Evolutionary conservation across 176 grass and related monocot species (phyloP), one percentile per base, ranked within the genome.

Genomic region (Triticum monococcum): DNA sequence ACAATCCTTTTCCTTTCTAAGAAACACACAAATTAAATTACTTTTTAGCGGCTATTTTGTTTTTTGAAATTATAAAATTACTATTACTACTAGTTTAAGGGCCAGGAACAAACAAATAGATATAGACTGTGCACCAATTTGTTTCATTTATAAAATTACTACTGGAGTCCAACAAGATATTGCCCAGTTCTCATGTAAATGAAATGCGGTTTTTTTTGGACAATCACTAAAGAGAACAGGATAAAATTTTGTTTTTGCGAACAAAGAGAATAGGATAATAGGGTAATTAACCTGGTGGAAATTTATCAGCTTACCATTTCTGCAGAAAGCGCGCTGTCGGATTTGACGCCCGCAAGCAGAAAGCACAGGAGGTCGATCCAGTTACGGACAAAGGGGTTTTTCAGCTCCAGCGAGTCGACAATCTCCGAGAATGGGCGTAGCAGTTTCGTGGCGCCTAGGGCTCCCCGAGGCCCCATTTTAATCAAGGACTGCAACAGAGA

Each of bases 281-380:
- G 4, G 30, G 82, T 87, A 74, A 40, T 31, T 59, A 61, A 83
- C 66, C 7, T 65, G 63, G 30, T 57, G 37, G 26, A 88, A 77
- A 73, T 88, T 22, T 30, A 9, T 75, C 57, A 86, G 83, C 84
- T 95, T 87, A 98, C 96, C 75, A 95, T 92, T 98, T 98, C 96
- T 72, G 96, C 93, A 14, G 96, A 92, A 56, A 98, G 90, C 84
- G 91, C 86, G 14, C 91, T 92, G 86, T 98, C 90, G 50, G 96
- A 95, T 85, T 98, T 98, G 14, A 98, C 96, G 66, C 96, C 96
- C 25, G 96, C 96, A 52, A 98, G 93, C 81, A 98, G 90, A 98
- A 98, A 98, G 13, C 93, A 93, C 79, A 98, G 77, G 25, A 98
- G 86, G 82, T 98, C 96, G 22, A 95, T 91, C 96, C 96, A 98